phyloP scores from a whole-genome alignment of 768 basidiomycete genomes.

The Xerocomus potaroensis region DNA sequence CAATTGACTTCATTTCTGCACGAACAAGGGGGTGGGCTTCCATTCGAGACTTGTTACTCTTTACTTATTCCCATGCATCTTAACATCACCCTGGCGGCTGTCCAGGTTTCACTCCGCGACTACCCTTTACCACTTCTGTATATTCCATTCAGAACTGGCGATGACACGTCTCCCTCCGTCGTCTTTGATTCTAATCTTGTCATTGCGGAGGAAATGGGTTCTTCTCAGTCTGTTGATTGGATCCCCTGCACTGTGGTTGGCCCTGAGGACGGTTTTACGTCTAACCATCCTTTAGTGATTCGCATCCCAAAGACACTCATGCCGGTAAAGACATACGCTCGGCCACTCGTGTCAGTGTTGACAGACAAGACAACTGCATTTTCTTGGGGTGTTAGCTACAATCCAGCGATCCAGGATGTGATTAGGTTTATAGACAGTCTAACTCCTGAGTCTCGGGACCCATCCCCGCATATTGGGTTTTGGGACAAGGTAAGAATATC shows the following conservation, averaged over 20 bases:
- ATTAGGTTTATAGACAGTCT: slow-evolving; percentile 80
- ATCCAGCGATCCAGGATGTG: slow-evolving; percentile 82
- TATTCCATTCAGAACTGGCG: slow-evolving; percentile 47
- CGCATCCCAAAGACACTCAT: slow-evolving; percentile 86
- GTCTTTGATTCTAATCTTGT: slow-evolving; percentile 75
- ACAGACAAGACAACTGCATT: slow-evolving; percentile 65
- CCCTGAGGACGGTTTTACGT: slow-evolving; percentile 47
- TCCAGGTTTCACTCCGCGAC: slow-evolving; percentile 69
- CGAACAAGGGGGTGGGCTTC: slow-evolving; percentile 64
- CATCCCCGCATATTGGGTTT: slow-evolving; percentile 81
- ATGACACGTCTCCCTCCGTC: slow-evolving; percentile 42
- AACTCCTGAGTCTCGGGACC: slow-evolving; percentile 71
- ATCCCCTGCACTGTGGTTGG: slow-evolving; percentile 62
- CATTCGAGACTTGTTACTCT: slow-evolving; percentile 65
- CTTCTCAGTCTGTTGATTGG: slow-evolving; percentile 64
- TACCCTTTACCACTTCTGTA: slow-evolving; percentile 85
- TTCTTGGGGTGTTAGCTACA: slow-evolving; percentile 87
- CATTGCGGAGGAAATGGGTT: slow-evolving; percentile 83
- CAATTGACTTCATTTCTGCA: slow-evolving; percentile 60
- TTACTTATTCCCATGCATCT: slow-evolving; percentile 82
- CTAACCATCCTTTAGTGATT: slow-evolving; percentile 51
- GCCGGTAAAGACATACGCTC: slow-evolving; percentile 91
- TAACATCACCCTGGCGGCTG: slow-evolving; percentile 57
- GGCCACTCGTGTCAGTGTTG: slow-evolving; percentile 64
- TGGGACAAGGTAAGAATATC: slow-evolving; percentile 80